Evolutionary conservation across 495 filamentous ascomycete genomes (phyloP).

Genomic region (Staphylotrichum longicolle): DNA sequence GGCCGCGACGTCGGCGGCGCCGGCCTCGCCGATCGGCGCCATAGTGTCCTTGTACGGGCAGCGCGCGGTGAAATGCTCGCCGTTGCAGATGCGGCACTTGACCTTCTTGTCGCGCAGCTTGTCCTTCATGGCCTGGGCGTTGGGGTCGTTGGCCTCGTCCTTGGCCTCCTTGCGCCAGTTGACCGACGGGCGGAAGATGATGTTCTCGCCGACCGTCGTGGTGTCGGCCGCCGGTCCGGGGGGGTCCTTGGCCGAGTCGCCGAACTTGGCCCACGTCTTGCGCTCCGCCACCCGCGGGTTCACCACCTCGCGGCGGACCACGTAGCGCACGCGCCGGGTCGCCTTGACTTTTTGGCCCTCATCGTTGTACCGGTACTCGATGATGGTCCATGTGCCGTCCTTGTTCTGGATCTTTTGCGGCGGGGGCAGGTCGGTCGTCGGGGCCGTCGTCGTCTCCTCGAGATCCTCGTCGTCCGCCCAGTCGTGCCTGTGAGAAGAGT

Average conservation of each 20-base stretch:
- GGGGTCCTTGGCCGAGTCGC: slow-evolving; percentile 65
- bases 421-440: slow-evolving; percentile 72
- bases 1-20: slow-evolving; percentile 53
- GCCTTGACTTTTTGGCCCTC: slow-evolving; percentile 94
- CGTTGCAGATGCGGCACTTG: slow-evolving; percentile 97
- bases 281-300: slow-evolving; percentile 96
- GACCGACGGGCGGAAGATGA: slow-evolving; percentile 82
- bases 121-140: slow-evolving; percentile 78
- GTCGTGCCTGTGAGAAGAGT: slow-evolving; percentile 48
- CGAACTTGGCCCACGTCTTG: slow-evolving; percentile 89
- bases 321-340: slow-evolving; percentile 88
- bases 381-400: slow-evolving; percentile 94
- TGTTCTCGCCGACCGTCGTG: slow-evolving; percentile 93
- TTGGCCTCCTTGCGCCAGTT: slow-evolving; percentile 89
- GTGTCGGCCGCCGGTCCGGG: slow-evolving; percentile 72
- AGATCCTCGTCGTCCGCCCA: slow-evolving; percentile 96
- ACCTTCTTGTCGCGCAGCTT: slow-evolving; percentile 98
- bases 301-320: slow-evolving; percentile 82
- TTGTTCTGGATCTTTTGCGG: slow-evolving; percentile 89
- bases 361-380: slow-evolving; percentile 88
- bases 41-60: slow-evolving; percentile 71
- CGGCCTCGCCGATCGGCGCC: slow-evolving; percentile 55
- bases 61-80: slow-evolving; percentile 96
- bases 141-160: slow-evolving; percentile 73
- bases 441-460: slow-evolving; percentile 73